Percentiles rank a stretch among this genome's conserved stretches.
Evolutionary conservation across 83 land plant species (phyloP).

Genomic region (Isoetes engelmannii): DNA sequence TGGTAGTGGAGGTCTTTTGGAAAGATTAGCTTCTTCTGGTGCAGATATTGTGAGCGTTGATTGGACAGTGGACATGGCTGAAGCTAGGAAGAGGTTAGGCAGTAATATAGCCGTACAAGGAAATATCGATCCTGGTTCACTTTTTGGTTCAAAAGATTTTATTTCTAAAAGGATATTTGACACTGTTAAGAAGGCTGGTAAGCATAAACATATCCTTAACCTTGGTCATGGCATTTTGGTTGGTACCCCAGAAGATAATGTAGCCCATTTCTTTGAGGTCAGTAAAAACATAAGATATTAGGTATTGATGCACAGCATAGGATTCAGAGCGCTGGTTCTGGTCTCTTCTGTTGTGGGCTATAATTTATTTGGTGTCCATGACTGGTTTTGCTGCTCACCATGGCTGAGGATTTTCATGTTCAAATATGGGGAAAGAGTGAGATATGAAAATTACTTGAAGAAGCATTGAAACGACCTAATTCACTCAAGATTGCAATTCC

Average conservation of each 20-base stretch:
- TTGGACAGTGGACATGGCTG: slow-evolving; percentile 98
- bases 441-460: too few relatives aligned
- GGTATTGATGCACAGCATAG: background rate
- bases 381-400: too few relatives aligned
- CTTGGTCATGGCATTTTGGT: slow-evolving; percentile 91
- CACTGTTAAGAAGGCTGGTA: slow-evolving; percentile 77
- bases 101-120: slow-evolving; percentile 83
- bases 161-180: slow-evolving; percentile 57
- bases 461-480: too few relatives aligned
- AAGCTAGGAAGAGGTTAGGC: slow-evolving; percentile 80
- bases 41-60: slow-evolving; percentile 95
- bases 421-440: too few relatives aligned
- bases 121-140: slow-evolving; percentile 77
- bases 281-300: slow-evolving; percentile 59
- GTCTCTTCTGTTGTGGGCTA: too few relatives aligned
- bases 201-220: slow-evolving; percentile 70
- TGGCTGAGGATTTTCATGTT: too few relatives aligned
- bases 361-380: too few relatives aligned
- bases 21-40: slow-evolving; percentile 75
- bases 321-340: too few relatives aligned
- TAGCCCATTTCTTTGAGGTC: slow-evolving; percentile 91
- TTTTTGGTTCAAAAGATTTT: slow-evolving; percentile 78
- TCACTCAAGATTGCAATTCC: too few relatives aligned
- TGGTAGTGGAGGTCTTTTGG: slow-evolving; percentile 89
- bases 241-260: slow-evolving; percentile 95